Conservation (phyloP, 2,329 filamentous ascomycete genomes). For the Pseudogymnoascus sp. region DNA sequence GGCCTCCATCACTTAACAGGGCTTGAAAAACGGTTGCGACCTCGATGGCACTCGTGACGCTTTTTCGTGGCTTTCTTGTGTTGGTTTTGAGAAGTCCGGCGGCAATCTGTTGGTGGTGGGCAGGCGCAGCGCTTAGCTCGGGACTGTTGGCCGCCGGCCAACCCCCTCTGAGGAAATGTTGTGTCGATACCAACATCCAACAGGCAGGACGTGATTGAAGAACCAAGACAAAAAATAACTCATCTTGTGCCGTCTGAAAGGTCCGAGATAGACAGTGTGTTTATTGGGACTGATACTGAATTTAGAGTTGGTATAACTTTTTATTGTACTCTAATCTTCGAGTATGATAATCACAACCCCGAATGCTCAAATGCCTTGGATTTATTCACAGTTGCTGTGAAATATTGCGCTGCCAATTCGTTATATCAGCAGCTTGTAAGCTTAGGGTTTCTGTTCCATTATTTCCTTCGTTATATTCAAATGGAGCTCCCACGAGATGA, state of each 20-base stretch:
- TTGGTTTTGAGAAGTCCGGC: background rate
- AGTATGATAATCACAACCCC: background rate
- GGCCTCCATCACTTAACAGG: background rate
- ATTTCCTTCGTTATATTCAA: background rate
- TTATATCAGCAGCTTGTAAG: background rate
- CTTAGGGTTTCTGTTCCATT: background rate
- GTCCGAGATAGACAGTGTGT: background rate
- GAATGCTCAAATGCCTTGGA: background rate
- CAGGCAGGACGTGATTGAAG: background rate
- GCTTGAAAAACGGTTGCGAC: background rate
- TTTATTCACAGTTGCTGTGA: background rate
- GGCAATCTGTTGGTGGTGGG: slow-evolving; percentile 2
- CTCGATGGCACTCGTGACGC: background rate
- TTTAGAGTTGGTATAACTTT: background rate
- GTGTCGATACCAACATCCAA: slow-evolving; percentile 2
- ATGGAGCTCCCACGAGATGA: background rate
- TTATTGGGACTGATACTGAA: background rate
- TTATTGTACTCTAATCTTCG: background rate
- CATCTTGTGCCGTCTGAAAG: background rate
- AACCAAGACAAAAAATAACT: background rate
- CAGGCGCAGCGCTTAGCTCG: slow-evolving; percentile 5
- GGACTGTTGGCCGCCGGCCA: background rate
- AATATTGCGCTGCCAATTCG: background rate
- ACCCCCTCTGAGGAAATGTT: background rate
- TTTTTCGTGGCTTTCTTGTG: background rate